Base-by-base conservation (phyloP, 2,329 filamentous ascomycete species). In the Ciborinia camelliae region DNA sequence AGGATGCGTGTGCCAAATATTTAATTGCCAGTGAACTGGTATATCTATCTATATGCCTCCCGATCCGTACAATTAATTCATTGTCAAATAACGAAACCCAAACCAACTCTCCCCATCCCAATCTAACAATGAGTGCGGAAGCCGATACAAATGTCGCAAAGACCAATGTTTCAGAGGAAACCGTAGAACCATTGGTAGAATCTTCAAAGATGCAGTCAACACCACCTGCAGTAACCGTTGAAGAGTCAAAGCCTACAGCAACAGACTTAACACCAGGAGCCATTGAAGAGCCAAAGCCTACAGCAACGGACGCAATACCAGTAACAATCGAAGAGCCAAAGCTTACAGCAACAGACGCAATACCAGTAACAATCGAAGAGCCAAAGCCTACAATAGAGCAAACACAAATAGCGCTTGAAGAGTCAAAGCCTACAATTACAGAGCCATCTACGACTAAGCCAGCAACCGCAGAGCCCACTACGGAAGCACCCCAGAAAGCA, bases 101-200 rank as follows among this genome's bases (percentile, higher is more conserved):
- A n/a, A n/a, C n/a, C n/a, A n/a, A n/a, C n/a, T n/a, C n/a, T n/a
- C n/a, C 12, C 1, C 20, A 30, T 14, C 39, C 32, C n/a, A n/a
- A n/a, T n/a, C n/a, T n/a, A n/a, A 51, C 7, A 41, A 64, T 59
- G 62, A 59, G 43, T 28, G 20, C 53, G 8, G 52, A 64, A 51
- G 15, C 28, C 43, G 23, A 50, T 28, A 23, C 54, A 20, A 64
- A 50, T 30, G 12, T 39, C 12, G 12, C 52, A 30, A 48, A 37
- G 39, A 45, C 5, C 30, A 47, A 58, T 41, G n/a, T 43, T 20
- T 8, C 35, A 59, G 47, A 39, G 32, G 52, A 18, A 7, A 35
- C n/a, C 14, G 43, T 35, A 10, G 62, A 47, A 35, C 14, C 43
- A n/a, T n/a, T n/a, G n/a, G n/a, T n/a, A 26, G 26, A 47, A 26